Evolutionary conservation across 129 eudicot genomes (phyloP).

Genomic region (Smallanthus sonchifolius): DNA sequence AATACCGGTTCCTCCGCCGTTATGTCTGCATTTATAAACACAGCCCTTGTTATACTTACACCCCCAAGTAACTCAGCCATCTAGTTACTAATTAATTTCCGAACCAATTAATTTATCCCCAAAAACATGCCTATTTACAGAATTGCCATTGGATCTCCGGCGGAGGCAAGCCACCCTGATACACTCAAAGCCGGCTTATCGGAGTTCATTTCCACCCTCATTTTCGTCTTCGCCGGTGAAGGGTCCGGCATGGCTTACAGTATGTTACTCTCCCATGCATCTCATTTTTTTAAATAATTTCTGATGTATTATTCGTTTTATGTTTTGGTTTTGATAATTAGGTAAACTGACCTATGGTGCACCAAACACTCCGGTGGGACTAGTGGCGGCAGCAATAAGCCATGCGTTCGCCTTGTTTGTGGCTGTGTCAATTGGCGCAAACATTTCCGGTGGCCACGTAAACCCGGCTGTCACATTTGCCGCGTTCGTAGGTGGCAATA

Average conservation of each 20-base stretch:
- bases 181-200: conserved; percentile 63
- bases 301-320: background rate
- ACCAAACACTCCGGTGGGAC: conserved; percentile 43
- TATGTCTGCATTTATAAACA: conserved; percentile 13
- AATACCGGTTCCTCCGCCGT: conserved; percentile 40
- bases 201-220: conserved; percentile 63
- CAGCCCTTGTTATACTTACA: background rate
- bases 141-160: conserved; percentile 57
- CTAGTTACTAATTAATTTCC: background rate
- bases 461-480: background rate
- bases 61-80: background rate
- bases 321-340: conserved; percentile 8
- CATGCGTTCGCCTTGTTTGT: conserved; percentile 63
- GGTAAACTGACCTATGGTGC: conserved; percentile 56
- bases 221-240: conserved; percentile 69
- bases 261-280: conserved; percentile 3
- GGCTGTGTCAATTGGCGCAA: conserved; percentile 68
- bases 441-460: conserved; percentile 68
- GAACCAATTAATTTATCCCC: conserved; percentile 4
- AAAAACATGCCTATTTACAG: conserved; percentile 54
- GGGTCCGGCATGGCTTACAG: conserved; percentile 85
- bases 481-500: background rate
- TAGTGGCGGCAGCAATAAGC: conserved; percentile 57
- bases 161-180: conserved; percentile 64
- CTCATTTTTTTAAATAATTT: background rate